Percentiles rank a stretch among this genome's conserved stretches.
These are phyloP conservation scores for Nepenthes mirabilis DNA, from an alignment of 148 eudicot species.

Conservation along the genomic window DNA sequence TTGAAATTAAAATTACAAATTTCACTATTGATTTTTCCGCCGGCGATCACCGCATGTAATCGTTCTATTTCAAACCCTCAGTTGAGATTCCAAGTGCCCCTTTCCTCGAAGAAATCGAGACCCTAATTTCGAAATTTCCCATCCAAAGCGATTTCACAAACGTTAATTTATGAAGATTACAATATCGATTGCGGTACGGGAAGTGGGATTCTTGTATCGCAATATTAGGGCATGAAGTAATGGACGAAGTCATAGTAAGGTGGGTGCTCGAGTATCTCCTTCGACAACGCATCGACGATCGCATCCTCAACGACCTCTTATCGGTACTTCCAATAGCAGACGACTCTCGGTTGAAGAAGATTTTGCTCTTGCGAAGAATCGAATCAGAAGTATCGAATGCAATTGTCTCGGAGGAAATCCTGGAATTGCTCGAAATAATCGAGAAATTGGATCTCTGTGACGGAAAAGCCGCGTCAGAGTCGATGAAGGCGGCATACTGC, in stretches of 20 bases:
- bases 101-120: no score
- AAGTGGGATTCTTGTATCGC: no score
- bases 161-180: no score
- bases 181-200: not conserved
- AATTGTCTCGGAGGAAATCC: constrained; percentile 19
- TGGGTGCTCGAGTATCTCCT: constrained; percentile 55
- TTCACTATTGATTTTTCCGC: no score
- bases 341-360: constrained; percentile 21
- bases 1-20: no score
- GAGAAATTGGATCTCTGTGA: constrained; percentile 24
- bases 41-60: no score
- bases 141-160: no score
- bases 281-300: constrained; percentile 29
- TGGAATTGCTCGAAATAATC: constrained; percentile 33
- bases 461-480: constrained; percentile 14
- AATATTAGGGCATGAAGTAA: constrained; percentile 1
- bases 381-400: constrained; percentile 20
- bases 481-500: constrained; percentile 51
- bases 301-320: constrained; percentile 15
- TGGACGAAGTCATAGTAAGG: constrained; percentile 30
- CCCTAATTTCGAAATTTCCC: no score
- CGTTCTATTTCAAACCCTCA: no score
- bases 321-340: constrained; percentile 22
- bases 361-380: constrained; percentile 33
- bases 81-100: no score